These are phyloP conservation scores for Potentilla sterilis DNA, from an alignment of 306 rosid species.

Conservation along the genomic window DNA sequence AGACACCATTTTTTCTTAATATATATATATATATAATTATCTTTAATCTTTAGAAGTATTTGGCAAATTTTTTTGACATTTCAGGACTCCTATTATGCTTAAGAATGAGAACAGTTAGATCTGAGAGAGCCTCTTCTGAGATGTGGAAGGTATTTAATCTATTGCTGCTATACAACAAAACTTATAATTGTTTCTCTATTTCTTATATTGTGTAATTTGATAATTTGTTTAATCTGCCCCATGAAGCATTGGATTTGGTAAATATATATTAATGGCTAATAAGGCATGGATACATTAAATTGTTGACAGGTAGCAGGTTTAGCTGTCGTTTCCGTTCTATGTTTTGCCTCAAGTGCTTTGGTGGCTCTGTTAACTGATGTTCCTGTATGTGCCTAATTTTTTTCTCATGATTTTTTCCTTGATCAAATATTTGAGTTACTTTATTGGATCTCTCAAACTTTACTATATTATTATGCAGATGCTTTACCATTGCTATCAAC, in stretches of 20 bases:
- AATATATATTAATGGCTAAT: not conserved
- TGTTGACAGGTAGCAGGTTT: constrained; percentile 83
- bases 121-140: constrained; percentile 85
- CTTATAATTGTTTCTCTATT: not conserved
- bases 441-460: constrained; percentile 31
- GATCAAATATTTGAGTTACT: constrained; percentile 10
- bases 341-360: constrained; percentile 75
- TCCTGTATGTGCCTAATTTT: constrained; percentile 57
- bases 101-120: constrained; percentile 87
- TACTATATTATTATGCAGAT: constrained; percentile 50
- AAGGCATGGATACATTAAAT: constrained; percentile 18
- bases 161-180: not conserved
- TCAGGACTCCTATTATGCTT: constrained; percentile 73
- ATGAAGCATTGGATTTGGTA: not conserved
- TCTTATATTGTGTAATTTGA: not conserved
- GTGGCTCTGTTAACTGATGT: constrained; percentile 74
- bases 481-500: constrained; percentile 55
- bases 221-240: not conserved
- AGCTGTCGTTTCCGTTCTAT: constrained; percentile 70
- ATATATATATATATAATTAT: not conserved
- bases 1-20: not conserved
- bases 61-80: not conserved
- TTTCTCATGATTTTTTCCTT: constrained; percentile 9
- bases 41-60: not conserved
- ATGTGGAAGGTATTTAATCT: constrained; percentile 63